Base-by-base conservation (phyloP, 164 flowering plant species). In the Berberis vulgaris region DNA sequence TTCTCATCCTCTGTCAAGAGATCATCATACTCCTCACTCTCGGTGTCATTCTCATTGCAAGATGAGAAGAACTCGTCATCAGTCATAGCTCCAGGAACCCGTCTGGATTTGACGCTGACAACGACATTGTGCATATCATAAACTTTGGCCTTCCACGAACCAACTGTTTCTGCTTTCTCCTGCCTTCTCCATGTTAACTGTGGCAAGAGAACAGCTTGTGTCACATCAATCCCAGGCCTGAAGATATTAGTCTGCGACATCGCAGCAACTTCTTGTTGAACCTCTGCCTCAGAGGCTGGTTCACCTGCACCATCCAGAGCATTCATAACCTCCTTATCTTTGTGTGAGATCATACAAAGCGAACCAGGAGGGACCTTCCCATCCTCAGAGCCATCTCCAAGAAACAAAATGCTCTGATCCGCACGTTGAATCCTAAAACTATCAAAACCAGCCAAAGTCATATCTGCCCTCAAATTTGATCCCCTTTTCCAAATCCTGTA, bases 1-100 rank as follows among this genome's bases (percentile, higher is more conserved):
- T 73, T 84, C 67, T 93, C 98, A 57, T 93, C 98, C 69, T 83
- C 93, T 1, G 93, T 84, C 74, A 87, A 73, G 44, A 87, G 69
- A 40, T 81, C 91, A 69, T 77, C 71, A 49, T 80, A 73, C 50
- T 26, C 26, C 26, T 87, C 93, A 71, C 74, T 80, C 62, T 81
- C 93, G 1, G 80, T 71, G 54, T 84, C 91, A 72, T 84, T 83
- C 55, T 67, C 70, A 59, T 63, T 63, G 45, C 50, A 62, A 62
- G 67, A 45, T 38, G 67, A 53, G 41, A 63, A 62, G 10, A 67
- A 54, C 44, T 71, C 74, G 7, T 71, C 74, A 39, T 71, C 74
- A 6, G 74, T 71, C 67, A 52, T 71, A 49, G 69, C 70, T 50
- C 74, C 74, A 58, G 70, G 70, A 43, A 71, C 74, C 43, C 56